Conservation (phyloP, 2,329 filamentous ascomycete genomes). For the Beauveria sp. region DNA sequence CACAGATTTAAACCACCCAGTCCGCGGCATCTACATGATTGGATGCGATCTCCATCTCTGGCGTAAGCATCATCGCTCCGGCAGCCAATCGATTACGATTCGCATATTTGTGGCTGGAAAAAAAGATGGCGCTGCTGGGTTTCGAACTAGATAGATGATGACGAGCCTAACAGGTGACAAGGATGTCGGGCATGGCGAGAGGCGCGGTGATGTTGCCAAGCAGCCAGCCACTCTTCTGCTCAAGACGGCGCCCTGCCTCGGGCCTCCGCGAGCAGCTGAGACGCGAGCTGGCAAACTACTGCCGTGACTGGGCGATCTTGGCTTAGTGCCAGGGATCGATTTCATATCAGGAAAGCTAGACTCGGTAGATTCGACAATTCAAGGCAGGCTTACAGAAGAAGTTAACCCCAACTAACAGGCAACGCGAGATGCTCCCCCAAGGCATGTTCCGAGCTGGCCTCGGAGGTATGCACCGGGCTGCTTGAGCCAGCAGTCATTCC, state of each 20-base stretch:
- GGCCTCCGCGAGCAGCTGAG: background rate
- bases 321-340: background rate
- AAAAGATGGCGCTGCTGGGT: background rate
- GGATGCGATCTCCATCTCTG: background rate
- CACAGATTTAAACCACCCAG: background rate
- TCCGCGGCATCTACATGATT: constrained; percentile 3
- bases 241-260: background rate
- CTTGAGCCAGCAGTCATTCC: background rate
- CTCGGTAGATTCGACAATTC: background rate
- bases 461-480: background rate
- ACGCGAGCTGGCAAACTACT: background rate
- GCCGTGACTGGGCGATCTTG: background rate
- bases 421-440: background rate
- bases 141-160: background rate
- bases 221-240: background rate
- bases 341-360: background rate
- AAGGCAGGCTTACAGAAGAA: background rate
- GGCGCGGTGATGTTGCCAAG: background rate
- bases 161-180: background rate
- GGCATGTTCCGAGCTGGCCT: background rate
- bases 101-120: background rate
- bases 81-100: constrained; percentile 1
- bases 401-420: background rate
- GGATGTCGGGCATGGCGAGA: background rate
- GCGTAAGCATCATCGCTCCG: background rate